Conservation (phyloP, 78 protist genomes). For the Cavenderia fasciculata region DNA sequence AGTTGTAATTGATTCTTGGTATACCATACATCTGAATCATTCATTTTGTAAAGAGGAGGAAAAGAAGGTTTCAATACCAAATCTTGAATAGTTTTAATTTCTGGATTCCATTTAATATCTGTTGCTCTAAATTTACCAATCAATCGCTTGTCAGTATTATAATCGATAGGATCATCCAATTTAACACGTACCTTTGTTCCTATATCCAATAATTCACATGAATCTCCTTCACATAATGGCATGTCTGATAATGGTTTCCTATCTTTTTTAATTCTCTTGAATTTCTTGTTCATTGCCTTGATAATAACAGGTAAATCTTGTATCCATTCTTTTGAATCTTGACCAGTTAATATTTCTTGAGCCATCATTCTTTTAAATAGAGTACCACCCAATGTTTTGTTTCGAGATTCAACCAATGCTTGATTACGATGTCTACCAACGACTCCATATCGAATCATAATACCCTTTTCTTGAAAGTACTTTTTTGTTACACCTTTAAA, state of each 20-base stretch:
- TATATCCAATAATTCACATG: background rate
- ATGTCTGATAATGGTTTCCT: background rate
- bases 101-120: background rate
- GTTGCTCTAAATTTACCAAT: slow-evolving; percentile 2
- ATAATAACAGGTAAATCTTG: background rate
- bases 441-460: background rate
- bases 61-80: background rate
- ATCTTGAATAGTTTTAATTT: background rate
- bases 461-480: background rate
- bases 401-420: background rate
- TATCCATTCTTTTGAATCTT: background rate
- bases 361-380: background rate
- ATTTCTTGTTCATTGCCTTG: background rate
- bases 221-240: background rate
- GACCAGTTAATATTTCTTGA: background rate
- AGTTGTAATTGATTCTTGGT: no score
- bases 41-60: background rate
- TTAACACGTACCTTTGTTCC: background rate
- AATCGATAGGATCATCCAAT: background rate
- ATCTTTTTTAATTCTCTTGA: background rate
- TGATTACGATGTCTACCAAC: background rate
- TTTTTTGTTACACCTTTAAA: background rate
- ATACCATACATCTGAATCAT: no score
- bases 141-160: background rate
- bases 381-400: no score